Base-by-base conservation (phyloP, 371 early-diverging fungal genomes). In the Mucor mucedo region DNA sequence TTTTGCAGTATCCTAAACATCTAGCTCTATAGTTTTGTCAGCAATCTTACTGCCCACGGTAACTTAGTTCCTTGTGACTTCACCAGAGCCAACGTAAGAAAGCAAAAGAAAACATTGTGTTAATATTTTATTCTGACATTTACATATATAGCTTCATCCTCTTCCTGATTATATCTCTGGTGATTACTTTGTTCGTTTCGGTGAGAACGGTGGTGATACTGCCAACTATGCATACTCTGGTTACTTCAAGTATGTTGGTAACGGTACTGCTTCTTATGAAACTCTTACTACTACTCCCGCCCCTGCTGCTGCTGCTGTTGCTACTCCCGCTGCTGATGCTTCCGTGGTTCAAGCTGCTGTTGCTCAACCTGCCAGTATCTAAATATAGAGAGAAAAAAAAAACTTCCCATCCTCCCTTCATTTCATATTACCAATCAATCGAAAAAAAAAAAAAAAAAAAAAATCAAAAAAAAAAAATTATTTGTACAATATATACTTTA, bases 1-100 rank as follows among this genome's bases (percentile, higher is more conserved):
- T 21, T 21, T 21, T 21, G 21, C 21, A 21, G 21, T 21, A 21
- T 21, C 21, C 21, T 21, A 0, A 21, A 21, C 1, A 21, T 21
- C 21, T 1, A 21, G 21, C 21, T 21, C 21, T 21, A 21, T 57
- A 66, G 66, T 40, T 50, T 69, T 16, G 69, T 69, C 41, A 52
- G 65, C 35, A 69, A 69, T 49, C 60, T 69, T n/a, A 64, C 69
- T 45, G 57, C 56, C 9, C 60, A 65, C 32, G 65, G 58, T 21
- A 63, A 63, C 61, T 48, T 64, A 29, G 60, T 69, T 55, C 69
- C 69, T 45, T 69, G 69, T 53, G 52, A 56, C 13, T 69, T 55
- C 42, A 69, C 65, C 27, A 45, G 30, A 40, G 65, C 61, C 27
- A 61, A 50, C 21, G 69, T 69, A 64, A 64, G 64, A 42, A 49